Evolutionary conservation across 2,329 filamentous ascomycete genomes (phyloP), one percentile per base, ranked within the genome.

Genomic region (Aureobasidium sp.): DNA sequence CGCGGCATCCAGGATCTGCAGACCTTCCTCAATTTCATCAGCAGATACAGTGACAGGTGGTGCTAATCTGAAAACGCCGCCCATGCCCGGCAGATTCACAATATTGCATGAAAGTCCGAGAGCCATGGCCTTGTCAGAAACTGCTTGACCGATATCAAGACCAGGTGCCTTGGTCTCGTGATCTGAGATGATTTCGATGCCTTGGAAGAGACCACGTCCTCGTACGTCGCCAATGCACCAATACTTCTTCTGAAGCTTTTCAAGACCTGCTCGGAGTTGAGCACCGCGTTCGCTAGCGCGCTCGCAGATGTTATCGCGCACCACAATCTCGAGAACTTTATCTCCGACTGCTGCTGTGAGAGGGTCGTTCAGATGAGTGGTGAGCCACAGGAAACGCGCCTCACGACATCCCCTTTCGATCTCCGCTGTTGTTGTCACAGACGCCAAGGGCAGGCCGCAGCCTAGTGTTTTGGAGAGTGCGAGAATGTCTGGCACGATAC

Each of bases 1-100:
- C 3, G 48, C 48, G 10, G 29, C 10, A 53, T 87, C 84, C 64
- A 87, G 74, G 50, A 87, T 81, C 1, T 63, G 67, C 62, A 87
- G 67, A 0, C 83, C 84, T 44, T 78, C 73, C 20, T 79, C 75
- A 15, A 72, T 59, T 66, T 72, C 69, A 17, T 71, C 67, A 9
- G 66, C 67, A 9, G 69, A 68, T 8, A 69, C 67, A 10, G 69
- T 72, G 20, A 72, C 57, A 15, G 71, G 70, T 29, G 71, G 69
- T 20, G 69, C 71, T 20, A 72, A 52, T 15, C 71, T 59, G 51
- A 73, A 72, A 0, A 71, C 69, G 29, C 69, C 69, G 5, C 71
- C 69, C 59, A 71, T 69, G 12, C 66, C 67, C 5, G 69, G 66
- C 36, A 71, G 65, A 34, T 66, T 71, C 15, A 66, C 65, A 24